A percentile compares a stretch with the other conserved stretches of the same genome.
Evolutionary conservation across 1,139 yeast genomes (phyloP).

Genomic region (Suhomyces maxii): DNA sequence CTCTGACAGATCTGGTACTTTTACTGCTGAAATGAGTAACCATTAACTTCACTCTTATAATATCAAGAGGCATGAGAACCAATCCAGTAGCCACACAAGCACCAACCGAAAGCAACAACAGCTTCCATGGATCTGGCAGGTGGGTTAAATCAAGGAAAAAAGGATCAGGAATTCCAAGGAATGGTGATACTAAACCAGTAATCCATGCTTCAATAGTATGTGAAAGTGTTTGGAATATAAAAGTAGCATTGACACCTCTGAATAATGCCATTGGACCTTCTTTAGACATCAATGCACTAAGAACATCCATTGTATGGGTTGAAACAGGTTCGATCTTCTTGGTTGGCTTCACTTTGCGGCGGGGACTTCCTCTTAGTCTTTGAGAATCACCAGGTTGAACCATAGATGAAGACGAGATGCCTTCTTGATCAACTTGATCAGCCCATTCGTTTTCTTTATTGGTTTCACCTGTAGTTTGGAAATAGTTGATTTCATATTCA

Average conservation of each 20-base stretch:
- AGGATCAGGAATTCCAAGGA: slow-evolving; percentile 88
- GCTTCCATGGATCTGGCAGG: slow-evolving; percentile 71
- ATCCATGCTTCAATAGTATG: slow-evolving; percentile 89
- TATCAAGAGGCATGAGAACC: slow-evolving; percentile 77
- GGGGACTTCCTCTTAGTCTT: background rate
- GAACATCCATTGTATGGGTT: slow-evolving; percentile 67
- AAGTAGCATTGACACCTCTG: slow-evolving; percentile 85
- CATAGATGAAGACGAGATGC: background rate
- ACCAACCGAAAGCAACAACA: slow-evolving; percentile 64
- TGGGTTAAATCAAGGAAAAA: slow-evolving; percentile 80
- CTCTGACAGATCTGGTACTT: slow-evolving; percentile 40
- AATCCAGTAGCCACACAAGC: slow-evolving; percentile 77
- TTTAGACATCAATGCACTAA: slow-evolving; percentile 64
- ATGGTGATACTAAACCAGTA: slow-evolving; percentile 80
- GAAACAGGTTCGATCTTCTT: slow-evolving; percentile 58
- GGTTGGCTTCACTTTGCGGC: slow-evolving; percentile 9
- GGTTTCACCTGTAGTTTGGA: slow-evolving; percentile 35
- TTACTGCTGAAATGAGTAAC: slow-evolving; percentile 50
- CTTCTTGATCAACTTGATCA: background rate
- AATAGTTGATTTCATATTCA: slow-evolving; percentile 52
- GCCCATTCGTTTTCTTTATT: slow-evolving; percentile 5
- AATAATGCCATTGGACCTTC: slow-evolving; percentile 87
- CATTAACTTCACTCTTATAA: slow-evolving; percentile 75
- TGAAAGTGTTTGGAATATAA: slow-evolving; percentile 71
- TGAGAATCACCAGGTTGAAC: background rate